Evolutionary conservation across 2,329 filamentous ascomycete species (phyloP), one percentile per base, ranked within the genome.

Genomic region (Dactylellina sp.): DNA sequence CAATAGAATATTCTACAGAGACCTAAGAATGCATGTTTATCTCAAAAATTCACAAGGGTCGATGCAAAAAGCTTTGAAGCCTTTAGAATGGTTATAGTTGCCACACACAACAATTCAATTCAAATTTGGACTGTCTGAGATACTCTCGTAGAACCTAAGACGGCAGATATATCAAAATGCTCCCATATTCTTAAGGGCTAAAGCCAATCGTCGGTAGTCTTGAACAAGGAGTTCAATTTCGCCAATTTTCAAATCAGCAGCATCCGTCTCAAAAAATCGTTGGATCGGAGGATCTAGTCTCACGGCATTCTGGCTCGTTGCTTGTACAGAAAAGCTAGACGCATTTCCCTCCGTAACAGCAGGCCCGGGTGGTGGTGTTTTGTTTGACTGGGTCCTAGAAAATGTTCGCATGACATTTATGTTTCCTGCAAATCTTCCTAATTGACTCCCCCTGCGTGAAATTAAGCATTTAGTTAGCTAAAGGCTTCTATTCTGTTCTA

Each of bases 361-460:
- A 5, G 22, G 12, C 9, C 46, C 63, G 1, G 59, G 52, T 2
- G 59, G 59, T 12, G 52, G 52, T 2, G 60, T 65, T 47, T 72
- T 72, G 14, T 40, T 63, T 11, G 61, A 24, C 18, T 65, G 68
- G 18, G 12, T 59, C 20, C 55, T 65, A 14, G 68, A 72, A 18
- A 72, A 72, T 24, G 47, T 65, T n/a, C 68, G 68, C 12, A 75
- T 75, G 12, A 75, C 71, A 50, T 75, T 75, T 12, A 75, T 75
- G 35, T 75, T 75, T 12, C 71, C 63, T 7, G 71, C 71, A 32
- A 75, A 68, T 63, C 71, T 75, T 16, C 71, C 71, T 20, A 75
- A 22, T 9, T 75, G 71, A 9, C 22, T 63, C 4, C 61, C 71
- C 28, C 61, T 63, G 20, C 61, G 53, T 18, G 18, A 39, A 18